Percentiles rank a stretch among this genome's conserved stretches.
These are phyloP conservation scores for Dactylella cylindrospora DNA, from an alignment of 2,329 filamentous ascomycete genomes.

Conservation along the genomic window DNA sequence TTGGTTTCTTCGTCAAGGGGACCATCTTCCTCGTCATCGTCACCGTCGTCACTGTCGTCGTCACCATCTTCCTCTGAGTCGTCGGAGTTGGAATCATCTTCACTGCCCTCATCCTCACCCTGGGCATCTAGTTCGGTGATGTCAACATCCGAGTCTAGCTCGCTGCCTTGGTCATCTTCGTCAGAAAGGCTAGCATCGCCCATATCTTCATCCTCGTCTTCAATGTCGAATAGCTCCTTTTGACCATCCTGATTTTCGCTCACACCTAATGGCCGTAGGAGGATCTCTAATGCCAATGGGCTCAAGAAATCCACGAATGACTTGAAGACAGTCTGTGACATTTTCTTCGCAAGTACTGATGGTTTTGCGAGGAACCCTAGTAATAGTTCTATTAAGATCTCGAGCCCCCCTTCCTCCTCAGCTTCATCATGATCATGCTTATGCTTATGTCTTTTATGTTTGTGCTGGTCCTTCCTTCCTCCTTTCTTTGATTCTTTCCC, in stretches of 20 bases:
- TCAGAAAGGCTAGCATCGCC: conserved; percentile 54
- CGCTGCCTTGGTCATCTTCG: conserved; percentile 53
- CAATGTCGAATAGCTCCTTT: conserved; percentile 74
- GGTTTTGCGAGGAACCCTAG: conserved; percentile 86
- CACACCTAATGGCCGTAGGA: conserved; percentile 69
- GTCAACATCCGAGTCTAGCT: conserved; percentile 55
- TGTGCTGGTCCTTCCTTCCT: conserved; percentile 25
- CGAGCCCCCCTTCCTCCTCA: conserved; percentile 62
- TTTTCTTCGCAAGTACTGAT: conserved; percentile 79
- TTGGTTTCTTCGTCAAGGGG: conserved; percentile 53
- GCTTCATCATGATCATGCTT: conserved; percentile 58
- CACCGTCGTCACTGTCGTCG: conserved; percentile 54
- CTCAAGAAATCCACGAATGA: conserved; percentile 77
- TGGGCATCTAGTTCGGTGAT: conserved; percentile 54
- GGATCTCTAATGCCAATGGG: conserved; percentile 66
- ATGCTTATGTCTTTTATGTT: conserved; percentile 44
- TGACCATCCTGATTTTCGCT: conserved; percentile 82
- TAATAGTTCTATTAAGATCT: conserved; percentile 80
- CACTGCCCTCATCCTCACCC: conserved; percentile 54
- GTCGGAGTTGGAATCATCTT: conserved; percentile 53
- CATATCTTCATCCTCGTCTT: conserved; percentile 61
- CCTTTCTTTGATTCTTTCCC: conserved; percentile 24
- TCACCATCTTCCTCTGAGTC: conserved; percentile 56
- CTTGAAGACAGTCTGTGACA: conserved; percentile 84
- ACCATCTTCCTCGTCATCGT: conserved; percentile 55